Evolutionary conservation across 2,329 filamentous ascomycete species (phyloP), one percentile per base, ranked within the genome.

Genomic region (Aspergillus sp.): DNA sequence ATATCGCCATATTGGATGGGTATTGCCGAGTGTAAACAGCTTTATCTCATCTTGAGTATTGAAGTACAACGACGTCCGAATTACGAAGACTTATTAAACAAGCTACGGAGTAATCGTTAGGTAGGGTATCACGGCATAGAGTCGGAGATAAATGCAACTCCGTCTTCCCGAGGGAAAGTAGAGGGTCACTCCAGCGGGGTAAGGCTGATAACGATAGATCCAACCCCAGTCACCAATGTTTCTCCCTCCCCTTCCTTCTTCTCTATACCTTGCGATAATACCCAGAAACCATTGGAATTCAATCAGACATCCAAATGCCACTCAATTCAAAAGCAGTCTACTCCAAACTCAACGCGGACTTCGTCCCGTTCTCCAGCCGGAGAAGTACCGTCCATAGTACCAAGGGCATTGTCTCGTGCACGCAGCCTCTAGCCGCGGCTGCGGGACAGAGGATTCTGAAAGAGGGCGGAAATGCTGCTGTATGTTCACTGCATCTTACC

Each of bases 321-420:
- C 72, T 77, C 52, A 71, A 72, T 52, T 64, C 71, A 12, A 68
- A 67, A 49, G 69, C 78, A 46, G 67, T 82, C 45, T 79, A 78
- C 54, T 71, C 77, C 25, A 68, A 72, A 46, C 60, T 61, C 19
- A 70, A 77, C 41, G 70, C 74, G 7, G 68, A 74, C 33, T 66
- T 65, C 45, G 57, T 57, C 43, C 62, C 63, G 3, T 69, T 69
- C 44, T 42, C 87, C 7, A 94, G 89, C 58, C 82, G 91, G 35
- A 78, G 93, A 53, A 96, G 91, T 59, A 90, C 95, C 10, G 88
- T 97, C 10, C 90, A 97, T 66, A 95, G 89, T 66, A 90, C 87
- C 4, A 85, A 90, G 61, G 91, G 90, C 41, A 95, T 97, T 49
- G 87, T 97, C 43, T 81, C 90, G 9, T 94, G 86, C 64, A 87